Percentiles rank a stretch among this genome's conserved stretches.
Conservation (phyloP, 257 asterid genomes). For the Ophiorrhiza pumila region DNA sequence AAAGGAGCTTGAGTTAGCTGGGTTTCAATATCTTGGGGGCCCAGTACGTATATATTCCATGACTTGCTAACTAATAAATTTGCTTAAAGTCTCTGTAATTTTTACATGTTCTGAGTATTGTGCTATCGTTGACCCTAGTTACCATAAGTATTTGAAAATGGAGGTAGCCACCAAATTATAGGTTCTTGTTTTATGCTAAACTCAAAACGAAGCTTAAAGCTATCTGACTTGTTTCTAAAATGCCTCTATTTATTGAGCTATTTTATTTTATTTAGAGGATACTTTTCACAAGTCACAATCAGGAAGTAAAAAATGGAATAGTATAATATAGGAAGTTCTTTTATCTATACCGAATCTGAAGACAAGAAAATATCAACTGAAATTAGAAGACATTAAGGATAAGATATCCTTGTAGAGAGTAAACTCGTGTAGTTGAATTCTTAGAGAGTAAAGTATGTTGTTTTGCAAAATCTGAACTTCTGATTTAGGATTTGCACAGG, state of each 20-base stretch:
- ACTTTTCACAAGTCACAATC: background rate
- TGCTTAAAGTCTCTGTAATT: background rate
- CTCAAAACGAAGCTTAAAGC: background rate
- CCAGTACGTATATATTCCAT: conserved; percentile 53
- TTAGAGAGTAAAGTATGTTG: background rate
- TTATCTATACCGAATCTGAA: background rate
- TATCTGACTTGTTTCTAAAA: background rate
- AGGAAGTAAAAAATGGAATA: no score
- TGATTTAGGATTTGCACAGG: background rate
- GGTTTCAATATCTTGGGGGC: conserved; percentile 84
- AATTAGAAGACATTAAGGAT: background rate
- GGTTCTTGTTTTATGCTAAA: background rate
- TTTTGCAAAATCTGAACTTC: background rate
- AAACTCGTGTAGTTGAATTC: background rate
- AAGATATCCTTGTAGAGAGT: background rate
- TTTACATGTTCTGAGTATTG: background rate
- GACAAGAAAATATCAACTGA: background rate
- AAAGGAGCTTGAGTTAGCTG: conserved; percentile 92
- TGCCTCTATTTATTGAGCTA: background rate
- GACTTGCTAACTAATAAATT: conserved; percentile 1
- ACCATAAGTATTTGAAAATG: background rate
- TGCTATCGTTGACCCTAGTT: background rate
- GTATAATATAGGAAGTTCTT: no score
- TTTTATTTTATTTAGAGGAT: background rate
- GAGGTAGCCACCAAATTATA: background rate